Evolutionary conservation across 2,329 filamentous ascomycete species (phyloP).

Genomic region (Ophiostoma sp.): DNA sequence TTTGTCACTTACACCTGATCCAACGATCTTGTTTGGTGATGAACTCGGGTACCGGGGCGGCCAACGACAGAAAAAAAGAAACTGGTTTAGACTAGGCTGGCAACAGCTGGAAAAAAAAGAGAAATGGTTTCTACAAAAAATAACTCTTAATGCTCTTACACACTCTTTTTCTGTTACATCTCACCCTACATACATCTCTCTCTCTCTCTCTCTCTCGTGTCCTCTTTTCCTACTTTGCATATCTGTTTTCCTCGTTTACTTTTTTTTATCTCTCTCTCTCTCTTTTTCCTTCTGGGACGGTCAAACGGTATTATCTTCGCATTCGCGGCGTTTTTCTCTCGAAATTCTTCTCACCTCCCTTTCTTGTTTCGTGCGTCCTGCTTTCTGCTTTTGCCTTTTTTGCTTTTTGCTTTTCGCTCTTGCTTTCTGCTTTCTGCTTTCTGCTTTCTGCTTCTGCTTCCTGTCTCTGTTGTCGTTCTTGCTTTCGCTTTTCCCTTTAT

Average conservation of each 20-base stretch:
- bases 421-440: conserved; percentile 24
- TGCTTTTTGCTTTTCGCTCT: conserved; percentile 27
- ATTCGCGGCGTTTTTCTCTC: conserved; percentile 29
- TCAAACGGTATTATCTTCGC: conserved; percentile 26
- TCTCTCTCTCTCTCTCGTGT: conserved; percentile 18
- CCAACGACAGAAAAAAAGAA: conserved; percentile 16
- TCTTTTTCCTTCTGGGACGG: conserved; percentile 21
- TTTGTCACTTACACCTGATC: too few species aligned
- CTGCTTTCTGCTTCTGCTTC: conserved; percentile 26
- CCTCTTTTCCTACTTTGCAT: conserved; percentile 22
- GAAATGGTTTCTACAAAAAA: conserved; percentile 28
- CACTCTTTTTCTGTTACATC: neutral
- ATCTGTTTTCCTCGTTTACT: neutral
- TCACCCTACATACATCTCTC: neutral
- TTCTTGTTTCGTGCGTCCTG: conserved; percentile 20
- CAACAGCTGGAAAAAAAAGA: conserved; percentile 31
- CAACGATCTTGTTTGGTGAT: too few species aligned
- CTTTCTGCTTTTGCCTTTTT: conserved; percentile 24
- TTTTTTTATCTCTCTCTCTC: conserved; percentile 19
- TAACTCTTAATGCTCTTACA: conserved; percentile 14
- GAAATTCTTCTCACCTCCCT: conserved; percentile 26
- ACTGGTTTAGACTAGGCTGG: conserved; percentile 32
- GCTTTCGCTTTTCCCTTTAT: conserved; percentile 25
- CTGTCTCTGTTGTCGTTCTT: conserved; percentile 30
- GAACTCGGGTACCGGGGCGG: neutral